Evolutionary conservation across 192 early-diverging fungal genomes (phyloP), one percentile per base, ranked within the genome.

Genomic region (Linnemannia schmuckeri): DNA sequence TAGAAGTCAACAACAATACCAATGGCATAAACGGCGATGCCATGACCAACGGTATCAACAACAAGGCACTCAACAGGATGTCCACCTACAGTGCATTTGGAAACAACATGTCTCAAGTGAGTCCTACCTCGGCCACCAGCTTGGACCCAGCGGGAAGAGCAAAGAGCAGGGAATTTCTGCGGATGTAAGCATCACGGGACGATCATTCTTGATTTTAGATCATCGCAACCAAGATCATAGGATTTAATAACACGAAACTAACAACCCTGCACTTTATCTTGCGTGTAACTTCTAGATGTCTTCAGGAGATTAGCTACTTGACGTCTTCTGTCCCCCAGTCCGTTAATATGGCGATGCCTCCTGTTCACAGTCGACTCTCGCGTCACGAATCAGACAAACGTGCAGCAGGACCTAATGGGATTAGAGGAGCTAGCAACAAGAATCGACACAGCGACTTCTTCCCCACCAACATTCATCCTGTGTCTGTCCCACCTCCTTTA

Each of bases 101-200:
- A 57, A 68, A 74, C 13, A 87, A 33, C 41, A 87, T 87, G 85
- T 73, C 80, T 24, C 79, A 81, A 87, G 79, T 81, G 75, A 87
- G 85, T 72, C 85, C 85, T 57, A 81, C 85, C 15, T 78, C 85
- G 6, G 76, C 52, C 24, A 54, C 75, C 24, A 74, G 66, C 72
- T 13, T 78, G 52, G 85, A 87, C 70, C 85, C 76, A 9, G 71
- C 55, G 9, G 79, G 85, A 54, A 87, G 85, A 75, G 85, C 85
- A 42, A 87, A 81, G 72, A 87, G 85, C 85, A 77, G 85, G 57
- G 85, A 87, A 73, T 87, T 87, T 78, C 70, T 87, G 61, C 77
- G 85, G 52, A 81, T 87, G 85, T 81, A 87, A 78, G 85, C 8
- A 3, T 15, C 2, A 30, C 61, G 13, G 13, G 30, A 33, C 12